Conservation (phyloP, 2,329 filamentous ascomycete genomes). For the Graphilbum sp. region DNA sequence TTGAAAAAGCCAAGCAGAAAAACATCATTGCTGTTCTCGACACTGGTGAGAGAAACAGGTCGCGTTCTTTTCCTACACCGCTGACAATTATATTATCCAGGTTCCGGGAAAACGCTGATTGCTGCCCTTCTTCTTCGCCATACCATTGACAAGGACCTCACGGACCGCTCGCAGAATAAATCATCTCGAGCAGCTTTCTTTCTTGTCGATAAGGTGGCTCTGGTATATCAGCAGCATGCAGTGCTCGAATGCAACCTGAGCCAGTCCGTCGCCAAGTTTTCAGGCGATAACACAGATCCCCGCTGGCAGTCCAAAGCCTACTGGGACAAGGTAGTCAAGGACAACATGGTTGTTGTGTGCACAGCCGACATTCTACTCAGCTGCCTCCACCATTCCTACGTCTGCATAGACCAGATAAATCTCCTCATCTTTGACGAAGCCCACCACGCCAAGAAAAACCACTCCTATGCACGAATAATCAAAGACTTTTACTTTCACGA, state of each 20-base stretch:
- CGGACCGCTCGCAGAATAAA: constrained; percentile 44
- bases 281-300: constrained; percentile 46
- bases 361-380: constrained; percentile 76
- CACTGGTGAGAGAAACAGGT: constrained; percentile 57
- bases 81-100: too few species aligned
- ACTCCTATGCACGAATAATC: constrained; percentile 80
- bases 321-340: constrained; percentile 34
- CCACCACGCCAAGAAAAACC: constrained; percentile 88
- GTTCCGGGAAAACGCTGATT: constrained; percentile 92
- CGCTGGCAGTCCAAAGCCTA: constrained; percentile 22
- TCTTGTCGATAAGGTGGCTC: constrained; percentile 72
- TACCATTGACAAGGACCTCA: constrained; percentile 60
- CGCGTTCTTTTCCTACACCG: too few species aligned
- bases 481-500: constrained; percentile 61
- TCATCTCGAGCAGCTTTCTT: constrained; percentile 63
- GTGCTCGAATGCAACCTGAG: constrained; percentile 72
- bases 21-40: constrained; percentile 91
- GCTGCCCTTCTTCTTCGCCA: constrained; percentile 71
- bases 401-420: constrained; percentile 70
- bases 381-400: constrained; percentile 62
- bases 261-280: constrained; percentile 56
- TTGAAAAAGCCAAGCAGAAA: constrained; percentile 65
- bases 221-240: constrained; percentile 78
- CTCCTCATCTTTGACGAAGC: constrained; percentile 91
- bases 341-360: constrained; percentile 77